Base-by-base conservation (phyloP, 192 early-diverging fungal genomes). In the Linnemannia elongata region DNA sequence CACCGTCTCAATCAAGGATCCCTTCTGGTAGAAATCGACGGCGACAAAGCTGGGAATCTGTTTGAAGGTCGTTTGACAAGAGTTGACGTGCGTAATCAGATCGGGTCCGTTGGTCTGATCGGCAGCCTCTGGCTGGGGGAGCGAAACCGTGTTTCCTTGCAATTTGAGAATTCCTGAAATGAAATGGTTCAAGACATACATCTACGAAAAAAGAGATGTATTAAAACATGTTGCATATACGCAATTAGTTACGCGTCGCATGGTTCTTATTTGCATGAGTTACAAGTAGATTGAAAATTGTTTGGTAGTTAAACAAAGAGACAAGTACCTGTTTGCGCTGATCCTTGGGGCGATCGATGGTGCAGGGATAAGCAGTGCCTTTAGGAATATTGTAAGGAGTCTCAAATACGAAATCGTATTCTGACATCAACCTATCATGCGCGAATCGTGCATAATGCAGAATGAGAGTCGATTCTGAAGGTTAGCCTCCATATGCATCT, bases 111-210 rank as follows among this genome's bases (percentile, higher is more conserved):
- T 96, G 70, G 94, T 94, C 10, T 85, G 68, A 27, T 89, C 87
- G 0, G 93, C 94, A 2, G 77, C 73, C 27, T 82, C 88, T 44
- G 90, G 87, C 71, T 92, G 92, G 66, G 95, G 94, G 6, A 92
- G 73, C 10, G 93, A 89, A 41, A 94, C 86, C 8, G 57, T 36
- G 9, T 69, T 66, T n/a, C 71, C 63, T 15, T 75, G 75, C 13
- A 92, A 10, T 13, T 70, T 71, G 57, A 93, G 68, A n/a, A 83
- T 81, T 47, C 91, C 90, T 42, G 90, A 94, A 20, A 94, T 88
- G 79, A 95, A 96, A 81, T 95, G 95, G 89, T 96, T 96, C 90
- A 96, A 88, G 2, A 95, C 90, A 81, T 92, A 92, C 89, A 96
- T 92, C 81, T n/a, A 38, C 49, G 18, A 52, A 35, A 41, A 30